Conservation (phyloP, 495 filamentous ascomycete genomes). For the Penicillium lagena region DNA sequence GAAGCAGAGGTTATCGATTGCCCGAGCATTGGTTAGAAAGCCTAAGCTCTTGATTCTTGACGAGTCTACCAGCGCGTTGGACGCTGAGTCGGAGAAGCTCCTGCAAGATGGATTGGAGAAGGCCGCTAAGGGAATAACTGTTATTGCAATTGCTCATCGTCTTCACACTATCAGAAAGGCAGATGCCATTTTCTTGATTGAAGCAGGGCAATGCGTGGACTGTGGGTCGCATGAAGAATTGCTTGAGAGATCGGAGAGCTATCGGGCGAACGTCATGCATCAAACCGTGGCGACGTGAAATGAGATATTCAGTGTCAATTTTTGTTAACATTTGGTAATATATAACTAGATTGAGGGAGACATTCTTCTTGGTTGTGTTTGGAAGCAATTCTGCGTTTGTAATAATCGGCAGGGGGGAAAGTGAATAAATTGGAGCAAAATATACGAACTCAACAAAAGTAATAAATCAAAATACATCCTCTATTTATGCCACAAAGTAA, state of each 20-base stretch:
- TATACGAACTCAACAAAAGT: no score
- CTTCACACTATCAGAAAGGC: conserved; percentile 69
- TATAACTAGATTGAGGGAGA: neutral
- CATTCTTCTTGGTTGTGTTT: no score
- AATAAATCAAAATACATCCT: no score
- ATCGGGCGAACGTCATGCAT: conserved; percentile 48
- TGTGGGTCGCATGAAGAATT: conserved; percentile 63
- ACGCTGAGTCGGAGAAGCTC: conserved; percentile 64
- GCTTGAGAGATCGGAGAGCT: conserved; percentile 50
- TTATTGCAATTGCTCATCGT: conserved; percentile 74
- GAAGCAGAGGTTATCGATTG: conserved; percentile 69
- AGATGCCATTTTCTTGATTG: conserved; percentile 70
- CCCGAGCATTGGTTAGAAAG: conserved; percentile 66
- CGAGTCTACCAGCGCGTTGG: conserved; percentile 72
- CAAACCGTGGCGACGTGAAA: conserved; percentile 29
- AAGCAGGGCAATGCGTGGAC: conserved; percentile 60
- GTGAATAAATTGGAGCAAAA: no score
- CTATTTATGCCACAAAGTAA: no score
- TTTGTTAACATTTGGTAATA: conserved; percentile 1
- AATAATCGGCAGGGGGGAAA: no score
- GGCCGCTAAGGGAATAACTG: conserved; percentile 64
- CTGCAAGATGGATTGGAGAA: conserved; percentile 64
- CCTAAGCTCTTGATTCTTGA: conserved; percentile 68
- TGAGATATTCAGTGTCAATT: neutral
- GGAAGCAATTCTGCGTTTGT: no score